Evolutionary conservation across 2,329 filamentous ascomycete genomes (phyloP), one percentile per base, ranked within the genome.

Genomic region (Myriangium duriaei): DNA sequence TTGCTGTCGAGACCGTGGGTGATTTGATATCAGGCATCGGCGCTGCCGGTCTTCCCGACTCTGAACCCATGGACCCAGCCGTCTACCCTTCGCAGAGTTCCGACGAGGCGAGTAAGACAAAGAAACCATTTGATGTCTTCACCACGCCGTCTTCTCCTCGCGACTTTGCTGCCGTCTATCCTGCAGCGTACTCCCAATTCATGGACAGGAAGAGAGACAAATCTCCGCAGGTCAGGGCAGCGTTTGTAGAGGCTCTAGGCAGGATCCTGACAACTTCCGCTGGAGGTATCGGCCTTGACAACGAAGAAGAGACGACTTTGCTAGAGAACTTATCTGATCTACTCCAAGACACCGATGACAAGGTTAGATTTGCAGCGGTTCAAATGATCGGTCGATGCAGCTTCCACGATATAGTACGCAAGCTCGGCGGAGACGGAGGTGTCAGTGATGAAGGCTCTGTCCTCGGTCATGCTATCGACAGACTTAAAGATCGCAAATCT

Each of bases 1-100:
- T 98, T 41, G 88, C 88, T 2, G 93, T 88, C 0, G 85, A 96
- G 58, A 94, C 91, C 0, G 74, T 98, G 28, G 91, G 92, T 37
- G 88, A 96, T 54, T 87, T 98, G 68, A 81, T 92, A 16, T 80
- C 88, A 29, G 88, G 88, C 4, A 92, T 96, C 55, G 88, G 88
- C 34, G 83, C 88, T 43, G 85, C 87, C 44, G 88, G 88, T 0
- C 82, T 84, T 39, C 85, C 87, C 11, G 74, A 81, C 11, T 63
- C 75, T 5, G 73, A 80, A 7, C 59, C 66, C 2, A 69, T 94
- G 52, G 85, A 95, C 51, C 83, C 88, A 10, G 73, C 81, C 14
- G 79, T 81, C 18, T 95, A 92, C 51, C 88, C 88, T n/a, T 79
- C 81, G 3, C 65, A 80, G 33, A 79, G 72, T 43, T 41, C 54